Evolutionary conservation across 257 asterid species (phyloP).

Genomic region (Rhazya stricta): DNA sequence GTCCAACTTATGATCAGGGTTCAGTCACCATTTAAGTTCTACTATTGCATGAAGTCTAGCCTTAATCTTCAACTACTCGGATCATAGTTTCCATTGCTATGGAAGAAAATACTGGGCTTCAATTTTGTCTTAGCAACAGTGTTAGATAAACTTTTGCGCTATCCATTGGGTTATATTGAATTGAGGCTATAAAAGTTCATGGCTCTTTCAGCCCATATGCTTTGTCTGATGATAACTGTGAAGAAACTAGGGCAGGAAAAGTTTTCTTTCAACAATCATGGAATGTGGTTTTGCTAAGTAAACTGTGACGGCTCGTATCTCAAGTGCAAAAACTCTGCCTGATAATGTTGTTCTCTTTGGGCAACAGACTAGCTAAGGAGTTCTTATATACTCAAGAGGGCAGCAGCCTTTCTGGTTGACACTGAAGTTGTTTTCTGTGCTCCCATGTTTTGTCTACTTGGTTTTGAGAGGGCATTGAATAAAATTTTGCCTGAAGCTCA

Average conservation of each 20-base stretch:
- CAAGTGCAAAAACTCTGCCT: neutral
- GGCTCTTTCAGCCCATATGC: too few relatives aligned
- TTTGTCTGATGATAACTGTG: neutral
- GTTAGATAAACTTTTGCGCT: neutral
- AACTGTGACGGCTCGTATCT: too few relatives aligned
- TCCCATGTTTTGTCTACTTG: neutral
- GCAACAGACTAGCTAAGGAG: neutral
- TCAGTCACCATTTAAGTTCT: too few relatives aligned
- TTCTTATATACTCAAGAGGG: too few relatives aligned
- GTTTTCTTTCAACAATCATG: neutral
- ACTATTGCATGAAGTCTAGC: neutral
- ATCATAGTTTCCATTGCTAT: neutral
- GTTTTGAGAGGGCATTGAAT: neutral
- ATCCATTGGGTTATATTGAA: neutral
- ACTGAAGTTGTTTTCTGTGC: too few relatives aligned
- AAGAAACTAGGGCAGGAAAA: neutral
- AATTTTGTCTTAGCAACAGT: neutral
- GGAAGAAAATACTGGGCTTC: neutral
- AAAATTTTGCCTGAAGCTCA: too few relatives aligned
- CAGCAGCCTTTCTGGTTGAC: neutral
- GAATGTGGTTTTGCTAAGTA: too few relatives aligned
- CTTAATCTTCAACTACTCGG: neutral
- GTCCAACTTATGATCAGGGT: neutral
- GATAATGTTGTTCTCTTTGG: neutral
- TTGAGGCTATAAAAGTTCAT: too few relatives aligned